phyloP scores from a whole-genome alignment of 2,329 filamentous ascomycete species.

The Curvularia sp. region DNA sequence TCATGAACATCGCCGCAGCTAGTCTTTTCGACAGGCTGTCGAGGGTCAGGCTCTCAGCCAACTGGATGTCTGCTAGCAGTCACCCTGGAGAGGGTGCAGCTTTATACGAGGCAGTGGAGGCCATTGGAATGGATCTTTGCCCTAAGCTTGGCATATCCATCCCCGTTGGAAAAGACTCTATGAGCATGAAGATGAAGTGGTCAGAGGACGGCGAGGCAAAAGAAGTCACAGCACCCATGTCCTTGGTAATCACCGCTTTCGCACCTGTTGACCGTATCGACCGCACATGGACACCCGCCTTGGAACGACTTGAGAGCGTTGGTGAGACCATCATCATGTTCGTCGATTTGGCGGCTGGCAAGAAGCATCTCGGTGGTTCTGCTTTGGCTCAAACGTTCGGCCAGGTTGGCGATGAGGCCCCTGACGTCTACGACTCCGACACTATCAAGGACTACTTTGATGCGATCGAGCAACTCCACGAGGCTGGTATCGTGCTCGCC shows the following conservation, averaged over 20 bases:
- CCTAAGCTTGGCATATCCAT: slow-evolving; percentile 90
- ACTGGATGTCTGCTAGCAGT: slow-evolving; percentile 98
- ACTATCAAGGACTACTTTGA: slow-evolving; percentile 91
- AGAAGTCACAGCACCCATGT: slow-evolving; percentile 91
- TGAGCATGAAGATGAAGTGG: slow-evolving; percentile 99
- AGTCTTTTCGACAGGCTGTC: slow-evolving; percentile 75
- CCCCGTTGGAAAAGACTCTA: slow-evolving; percentile 96
- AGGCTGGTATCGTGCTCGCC: slow-evolving; percentile 78
- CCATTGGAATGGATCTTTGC: slow-evolving; percentile 91
- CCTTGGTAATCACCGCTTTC: slow-evolving; percentile 90
- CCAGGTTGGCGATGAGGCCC: slow-evolving; percentile 82
- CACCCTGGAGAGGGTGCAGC: slow-evolving; percentile 92
- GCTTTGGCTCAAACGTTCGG: slow-evolving; percentile 89
- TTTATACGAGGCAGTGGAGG: slow-evolving; percentile 91
- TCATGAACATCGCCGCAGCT: slow-evolving; percentile 91
- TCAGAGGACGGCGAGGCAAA: slow-evolving; percentile 68
- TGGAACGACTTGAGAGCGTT: slow-evolving; percentile 82
- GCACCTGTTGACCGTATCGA: slow-evolving; percentile 80
- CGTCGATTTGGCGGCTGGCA: slow-evolving; percentile 84
- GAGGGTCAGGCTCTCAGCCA: slow-evolving; percentile 87
- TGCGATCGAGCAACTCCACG: slow-evolving; percentile 73
- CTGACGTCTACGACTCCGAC: slow-evolving; percentile 83
- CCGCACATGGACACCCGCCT: slow-evolving; percentile 92
- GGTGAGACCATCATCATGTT: slow-evolving; percentile 89
- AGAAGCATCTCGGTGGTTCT: slow-evolving; percentile 85